These are phyloP conservation scores for Beauveria sp. DNA, from an alignment of 2,329 filamentous ascomycete species.

Conservation along the genomic window DNA sequence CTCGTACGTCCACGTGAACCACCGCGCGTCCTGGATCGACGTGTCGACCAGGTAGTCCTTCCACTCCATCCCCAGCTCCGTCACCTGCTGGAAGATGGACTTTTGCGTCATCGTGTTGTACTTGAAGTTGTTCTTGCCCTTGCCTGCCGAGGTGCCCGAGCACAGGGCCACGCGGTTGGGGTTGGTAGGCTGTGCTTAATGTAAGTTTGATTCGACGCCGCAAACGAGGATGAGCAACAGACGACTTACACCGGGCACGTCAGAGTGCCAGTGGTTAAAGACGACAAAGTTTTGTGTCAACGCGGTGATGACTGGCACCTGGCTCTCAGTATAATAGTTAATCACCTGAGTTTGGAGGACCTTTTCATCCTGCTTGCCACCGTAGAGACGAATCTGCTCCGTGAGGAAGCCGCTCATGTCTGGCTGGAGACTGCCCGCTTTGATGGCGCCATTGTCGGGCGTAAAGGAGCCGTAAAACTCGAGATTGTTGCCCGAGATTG, in stretches of 20 bases:
- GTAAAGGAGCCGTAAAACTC: conserved; percentile 34
- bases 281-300: conserved; percentile 33
- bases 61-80: conserved; percentile 33
- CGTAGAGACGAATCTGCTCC: conserved; percentile 30
- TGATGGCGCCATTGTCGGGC: conserved; percentile 29
- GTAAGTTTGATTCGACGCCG: neutral
- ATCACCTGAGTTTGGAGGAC: conserved; percentile 30
- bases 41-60: conserved; percentile 38
- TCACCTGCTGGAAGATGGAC: conserved; percentile 34
- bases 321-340: conserved; percentile 35
- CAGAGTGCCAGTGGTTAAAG: conserved; percentile 38
- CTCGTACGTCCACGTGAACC: conserved; percentile 33
- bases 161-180: conserved; percentile 30
- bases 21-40: conserved; percentile 35
- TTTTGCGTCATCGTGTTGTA: conserved; percentile 22
- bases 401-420: conserved; percentile 32
- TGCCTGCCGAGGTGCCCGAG: conserved; percentile 23
- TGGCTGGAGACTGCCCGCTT: conserved; percentile 22
- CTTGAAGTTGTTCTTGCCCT: conserved; percentile 23
- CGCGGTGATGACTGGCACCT: conserved; percentile 33
- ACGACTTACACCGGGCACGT: conserved; percentile 28
- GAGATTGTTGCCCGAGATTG: conserved; percentile 34
- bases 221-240: neutral
- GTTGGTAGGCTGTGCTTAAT: conserved; percentile 29
- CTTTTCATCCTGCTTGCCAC: conserved; percentile 22